Evolutionary conservation across 2,329 filamentous ascomycete genomes (phyloP), one percentile per base, ranked within the genome.

Genomic region (Epichloe coenophiala): DNA sequence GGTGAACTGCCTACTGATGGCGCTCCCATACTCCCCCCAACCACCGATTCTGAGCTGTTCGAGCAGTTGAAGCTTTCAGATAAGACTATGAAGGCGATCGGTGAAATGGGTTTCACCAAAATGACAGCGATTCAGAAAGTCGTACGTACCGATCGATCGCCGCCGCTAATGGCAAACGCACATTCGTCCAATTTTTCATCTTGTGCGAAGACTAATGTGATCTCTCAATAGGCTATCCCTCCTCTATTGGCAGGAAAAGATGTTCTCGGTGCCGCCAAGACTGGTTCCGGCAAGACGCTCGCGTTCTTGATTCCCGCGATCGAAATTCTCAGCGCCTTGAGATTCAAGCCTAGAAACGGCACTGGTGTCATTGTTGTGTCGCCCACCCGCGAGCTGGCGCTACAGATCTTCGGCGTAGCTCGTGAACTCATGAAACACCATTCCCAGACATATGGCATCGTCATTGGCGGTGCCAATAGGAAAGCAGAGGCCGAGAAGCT

Each of bases 341-440:
- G 85, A 55, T 97, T 96, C 77, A 97, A 97, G 74, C 91, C 90
- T 19, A 77, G 91, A 62, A 96, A 96, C 67, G 91, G 86, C 55
- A 91, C 88, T 45, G 93, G 93, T 62, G 91, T 91, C 51, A 85
- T 97, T 57, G 81, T 97, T 19, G 86, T 97, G 35, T 93, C 90
- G 11, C 91, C 91, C 1, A 98, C 93, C 1, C 81, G 93, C 63
- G 93, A 98, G 71, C 72, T 97, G 53, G 93, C 93, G 0, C 77
- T 97, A 38, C 93, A 97, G 66, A 97, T 97, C 56, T 97, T 96
- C 61, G 89, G 89, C 54, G 93, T 97, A 33, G 93, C 91, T 1
- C 76, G 89, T 52, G 91, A 97, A 69, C 78, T 98, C 49, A 90
- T 97, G 84, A 83, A 83, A 58, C 80, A 89, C 67, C 90, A 97